phyloP scores from a whole-genome alignment of 495 filamentous ascomycete genomes.

The Chaetomium cochliodes region DNA sequence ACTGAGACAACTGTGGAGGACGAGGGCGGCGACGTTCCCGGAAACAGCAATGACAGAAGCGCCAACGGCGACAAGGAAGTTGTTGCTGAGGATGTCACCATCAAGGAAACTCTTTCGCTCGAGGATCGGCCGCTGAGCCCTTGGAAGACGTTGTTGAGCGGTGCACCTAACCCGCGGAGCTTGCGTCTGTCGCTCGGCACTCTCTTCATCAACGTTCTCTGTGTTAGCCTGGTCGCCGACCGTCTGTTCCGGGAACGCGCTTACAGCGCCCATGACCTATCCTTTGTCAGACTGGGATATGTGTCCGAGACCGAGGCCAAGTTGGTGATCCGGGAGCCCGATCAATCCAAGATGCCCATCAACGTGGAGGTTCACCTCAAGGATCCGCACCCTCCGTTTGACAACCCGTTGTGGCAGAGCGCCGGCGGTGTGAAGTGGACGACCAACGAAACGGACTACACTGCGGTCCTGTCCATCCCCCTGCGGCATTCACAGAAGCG shows the following conservation, averaged over 20 bases:
- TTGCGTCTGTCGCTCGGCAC: conserved; percentile 59
- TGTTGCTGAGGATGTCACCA: conserved; percentile 48
- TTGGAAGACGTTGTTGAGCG: conserved; percentile 67
- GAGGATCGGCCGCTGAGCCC: conserved; percentile 43
- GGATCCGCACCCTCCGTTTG: conserved; percentile 46
- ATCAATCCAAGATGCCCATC: conserved; percentile 69
- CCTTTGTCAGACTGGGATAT: conserved; percentile 81
- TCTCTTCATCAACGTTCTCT: conserved; percentile 64
- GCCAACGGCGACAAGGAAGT: conserved; percentile 24
- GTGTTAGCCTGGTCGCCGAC: conserved; percentile 68
- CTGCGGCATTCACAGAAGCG: conserved; percentile 54
- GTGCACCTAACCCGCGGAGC: conserved; percentile 66
- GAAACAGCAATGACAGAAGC: conserved; percentile 27
- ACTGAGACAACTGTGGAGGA: conserved; percentile 49
- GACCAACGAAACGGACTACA: conserved; percentile 77
- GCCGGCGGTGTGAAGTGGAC: conserved; percentile 64
- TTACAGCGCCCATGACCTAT: conserved; percentile 69
- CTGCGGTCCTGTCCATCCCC: conserved; percentile 60
- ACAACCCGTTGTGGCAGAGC: conserved; percentile 60
- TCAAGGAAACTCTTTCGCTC: conserved; percentile 51
- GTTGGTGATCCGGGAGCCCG: conserved; percentile 79
- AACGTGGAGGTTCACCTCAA: conserved; percentile 58
- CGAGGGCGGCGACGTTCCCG: conserved; percentile 28
- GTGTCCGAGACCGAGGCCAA: conserved; percentile 78
- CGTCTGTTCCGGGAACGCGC: conserved; percentile 68